A percentile compares a stretch with the other conserved stretches of the same genome.
These are phyloP conservation scores for Parasitella parasitica DNA, from an alignment of 371 early-diverging fungal genomes.

Conservation along the genomic window DNA sequence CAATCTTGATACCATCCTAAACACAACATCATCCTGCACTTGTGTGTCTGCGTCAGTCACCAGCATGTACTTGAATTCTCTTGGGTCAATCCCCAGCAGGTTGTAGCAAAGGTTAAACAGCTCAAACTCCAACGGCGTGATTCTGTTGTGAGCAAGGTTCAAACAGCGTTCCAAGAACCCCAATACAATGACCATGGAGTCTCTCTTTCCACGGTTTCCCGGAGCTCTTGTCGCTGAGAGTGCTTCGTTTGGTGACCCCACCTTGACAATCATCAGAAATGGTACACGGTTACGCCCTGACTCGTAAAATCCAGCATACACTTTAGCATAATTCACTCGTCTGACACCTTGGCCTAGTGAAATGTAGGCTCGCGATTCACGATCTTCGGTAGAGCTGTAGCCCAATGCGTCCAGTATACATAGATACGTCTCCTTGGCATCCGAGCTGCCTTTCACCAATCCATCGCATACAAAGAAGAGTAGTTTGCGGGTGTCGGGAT, in stretches of 20 bases:
- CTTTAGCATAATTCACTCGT: slow-evolving; percentile 43
- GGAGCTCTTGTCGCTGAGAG: slow-evolving; percentile 9
- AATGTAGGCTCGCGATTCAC: slow-evolving; percentile 36
- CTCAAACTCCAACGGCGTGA: slow-evolving; percentile 49
- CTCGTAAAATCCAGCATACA: slow-evolving; percentile 50
- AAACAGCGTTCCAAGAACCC: slow-evolving; percentile 50
- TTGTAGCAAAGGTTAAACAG: slow-evolving; percentile 48
- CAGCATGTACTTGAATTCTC: slow-evolving; percentile 47
- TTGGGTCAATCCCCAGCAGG: slow-evolving; percentile 46
- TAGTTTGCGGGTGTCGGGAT: slow-evolving; percentile 48
- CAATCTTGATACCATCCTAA: slow-evolving; percentile 30
- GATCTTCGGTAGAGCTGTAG: slow-evolving; percentile 42
- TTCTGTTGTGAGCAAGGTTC: slow-evolving; percentile 37
- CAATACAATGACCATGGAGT: slow-evolving; percentile 39
- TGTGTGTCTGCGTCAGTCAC: slow-evolving; percentile 50
- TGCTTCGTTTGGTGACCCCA: slow-evolving; percentile 31
- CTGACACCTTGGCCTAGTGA: slow-evolving; percentile 39
- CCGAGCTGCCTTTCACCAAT: slow-evolving; percentile 20
- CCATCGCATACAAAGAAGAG: slow-evolving; percentile 56
- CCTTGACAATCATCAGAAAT: slow-evolving; percentile 43
- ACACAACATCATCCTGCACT: slow-evolving; percentile 37
- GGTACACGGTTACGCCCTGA: slow-evolving; percentile 49
- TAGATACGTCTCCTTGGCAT: slow-evolving; percentile 35
- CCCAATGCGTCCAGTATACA: slow-evolving; percentile 45
- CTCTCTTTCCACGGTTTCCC: slow-evolving; percentile 52